A percentile compares a stretch with the other conserved stretches of the same genome.
phyloP scores from a whole-genome alignment of 352 stramenopile species.

The Phytophthora capsici region DNA sequence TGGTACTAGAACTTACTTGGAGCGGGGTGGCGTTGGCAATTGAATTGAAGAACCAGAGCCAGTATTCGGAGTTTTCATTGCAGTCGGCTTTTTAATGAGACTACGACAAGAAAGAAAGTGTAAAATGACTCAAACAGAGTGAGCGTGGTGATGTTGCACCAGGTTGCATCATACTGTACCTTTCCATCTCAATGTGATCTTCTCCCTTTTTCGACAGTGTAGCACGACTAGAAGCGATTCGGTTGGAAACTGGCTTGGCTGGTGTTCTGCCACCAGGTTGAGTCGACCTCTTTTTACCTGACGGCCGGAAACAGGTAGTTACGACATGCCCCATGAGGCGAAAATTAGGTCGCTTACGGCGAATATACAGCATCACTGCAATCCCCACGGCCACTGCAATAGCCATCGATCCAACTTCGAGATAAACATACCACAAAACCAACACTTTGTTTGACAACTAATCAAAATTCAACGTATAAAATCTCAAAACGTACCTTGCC shows the following conservation, averaged over 20 bases:
- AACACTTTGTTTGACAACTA: constrained; percentile 4
- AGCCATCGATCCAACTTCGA: constrained; percentile 54
- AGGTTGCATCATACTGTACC: constrained; percentile 21
- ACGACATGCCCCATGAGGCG: constrained; percentile 27
- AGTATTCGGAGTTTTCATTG: neutral
- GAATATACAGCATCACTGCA: constrained; percentile 56
- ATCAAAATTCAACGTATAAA: neutral
- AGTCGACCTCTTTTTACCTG: constrained; percentile 9
- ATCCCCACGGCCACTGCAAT: constrained; percentile 60
- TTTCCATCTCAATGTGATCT: constrained; percentile 50
- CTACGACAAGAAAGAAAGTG: constrained; percentile 2
- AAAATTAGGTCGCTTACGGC: constrained; percentile 43
- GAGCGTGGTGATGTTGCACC: neutral
- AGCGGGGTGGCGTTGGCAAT: constrained; percentile 5
- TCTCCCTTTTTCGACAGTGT: constrained; percentile 32
- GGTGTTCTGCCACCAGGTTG: constrained; percentile 14
- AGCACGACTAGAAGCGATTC: constrained; percentile 27
- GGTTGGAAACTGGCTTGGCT: constrained; percentile 32
- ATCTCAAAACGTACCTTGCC: constrained; percentile 48
- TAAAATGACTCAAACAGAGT: neutral
- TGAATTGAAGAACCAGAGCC: constrained; percentile 5
- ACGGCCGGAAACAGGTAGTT: constrained; percentile 20
- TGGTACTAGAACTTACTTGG: constrained; percentile 21
- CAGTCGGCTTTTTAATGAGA: constrained; percentile 22
- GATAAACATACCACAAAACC: neutral